Conservation (phyloP, 805 yeast genomes). For the Zygoascus bituminiphila region DNA sequence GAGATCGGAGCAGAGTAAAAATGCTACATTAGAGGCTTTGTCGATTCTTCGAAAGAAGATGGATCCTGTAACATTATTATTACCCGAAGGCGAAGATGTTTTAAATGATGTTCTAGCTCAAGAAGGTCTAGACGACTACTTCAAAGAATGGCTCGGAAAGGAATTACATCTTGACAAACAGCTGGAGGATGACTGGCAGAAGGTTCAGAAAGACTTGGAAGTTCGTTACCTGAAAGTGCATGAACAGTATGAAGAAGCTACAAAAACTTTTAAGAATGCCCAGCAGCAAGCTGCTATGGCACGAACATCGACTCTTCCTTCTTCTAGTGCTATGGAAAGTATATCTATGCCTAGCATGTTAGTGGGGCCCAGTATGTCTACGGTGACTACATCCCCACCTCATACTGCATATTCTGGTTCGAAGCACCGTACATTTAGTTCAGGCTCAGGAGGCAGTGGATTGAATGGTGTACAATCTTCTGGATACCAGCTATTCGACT, state of each 20-base stretch:
- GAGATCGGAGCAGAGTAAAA: constrained; percentile 9
- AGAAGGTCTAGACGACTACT: constrained; percentile 16
- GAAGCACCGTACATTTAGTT: neutral
- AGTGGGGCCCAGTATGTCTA: neutral
- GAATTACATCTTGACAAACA: constrained; percentile 22
- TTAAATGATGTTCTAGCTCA: constrained; percentile 4
- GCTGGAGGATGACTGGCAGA: constrained; percentile 30
- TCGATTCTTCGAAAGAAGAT: constrained; percentile 12
- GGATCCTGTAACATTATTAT: constrained; percentile 13
- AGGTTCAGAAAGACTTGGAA: constrained; percentile 29
- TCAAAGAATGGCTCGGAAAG: constrained; percentile 15
- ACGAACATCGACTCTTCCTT: neutral
- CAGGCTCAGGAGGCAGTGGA: neutral
- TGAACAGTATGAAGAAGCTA: constrained; percentile 26
- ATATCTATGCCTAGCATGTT: neutral
- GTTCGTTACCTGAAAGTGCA: constrained; percentile 29
- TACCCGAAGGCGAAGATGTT: constrained; percentile 10
- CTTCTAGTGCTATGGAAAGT: neutral
- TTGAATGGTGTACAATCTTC: neutral
- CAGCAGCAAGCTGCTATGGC: neutral
- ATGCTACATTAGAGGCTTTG: constrained; percentile 9
- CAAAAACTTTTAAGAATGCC: neutral
- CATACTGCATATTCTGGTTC: neutral
- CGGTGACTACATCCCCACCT: neutral
- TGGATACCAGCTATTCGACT: neutral